These are phyloP conservation scores for Diaporthe eres DNA, from an alignment of 2,329 filamentous ascomycete species.

Conservation along the genomic window DNA sequence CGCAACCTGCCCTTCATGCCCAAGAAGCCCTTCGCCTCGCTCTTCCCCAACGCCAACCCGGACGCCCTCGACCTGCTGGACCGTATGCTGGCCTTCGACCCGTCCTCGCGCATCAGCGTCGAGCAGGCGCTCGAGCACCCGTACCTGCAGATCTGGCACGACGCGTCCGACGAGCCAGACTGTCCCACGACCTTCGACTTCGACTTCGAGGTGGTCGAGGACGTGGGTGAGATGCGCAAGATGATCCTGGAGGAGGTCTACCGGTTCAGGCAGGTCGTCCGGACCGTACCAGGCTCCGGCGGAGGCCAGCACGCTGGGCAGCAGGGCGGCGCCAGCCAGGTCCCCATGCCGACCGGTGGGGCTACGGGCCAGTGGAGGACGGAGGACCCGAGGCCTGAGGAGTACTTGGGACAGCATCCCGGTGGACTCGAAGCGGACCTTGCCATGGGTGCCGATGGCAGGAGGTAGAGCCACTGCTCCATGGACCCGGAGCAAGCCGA, in stretches of 20 bases:
- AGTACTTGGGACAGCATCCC: conserved; percentile 63
- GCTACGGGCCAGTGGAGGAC: conserved; percentile 65
- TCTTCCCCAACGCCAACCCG: conserved; percentile 96
- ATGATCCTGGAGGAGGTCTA: conserved; percentile 98
- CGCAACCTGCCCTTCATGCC: conserved; percentile 95
- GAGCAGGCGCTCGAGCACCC: conserved; percentile 96
- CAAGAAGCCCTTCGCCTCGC: conserved; percentile 88
- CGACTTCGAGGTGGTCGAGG: conserved; percentile 97
- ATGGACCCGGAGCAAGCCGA: conserved; percentile 25
- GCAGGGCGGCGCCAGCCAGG: conserved; percentile 56
- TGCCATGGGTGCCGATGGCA: conserved; percentile 70
- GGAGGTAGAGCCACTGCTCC: conserved; percentile 44
- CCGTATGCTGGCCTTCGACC: conserved; percentile 98
- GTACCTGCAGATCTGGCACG: conserved; percentile 98
- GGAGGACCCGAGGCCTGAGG: conserved; percentile 73
- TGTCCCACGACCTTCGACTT: conserved; percentile 98
- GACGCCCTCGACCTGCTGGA: conserved; percentile 96
- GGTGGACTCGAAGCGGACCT: conserved; percentile 72
- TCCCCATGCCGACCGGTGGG: conserved; percentile 66
- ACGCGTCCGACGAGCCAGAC: conserved; percentile 93
- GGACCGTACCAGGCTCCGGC: conserved; percentile 61
- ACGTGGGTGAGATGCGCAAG: conserved; percentile 93
- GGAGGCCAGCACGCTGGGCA: conserved; percentile 47
- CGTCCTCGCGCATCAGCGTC: conserved; percentile 91
- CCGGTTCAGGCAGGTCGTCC: conserved; percentile 79